These are phyloP conservation scores for Blastobotrys buckinghamii DNA, from an alignment of 1,139 yeast genomes.

Conservation along the genomic window DNA sequence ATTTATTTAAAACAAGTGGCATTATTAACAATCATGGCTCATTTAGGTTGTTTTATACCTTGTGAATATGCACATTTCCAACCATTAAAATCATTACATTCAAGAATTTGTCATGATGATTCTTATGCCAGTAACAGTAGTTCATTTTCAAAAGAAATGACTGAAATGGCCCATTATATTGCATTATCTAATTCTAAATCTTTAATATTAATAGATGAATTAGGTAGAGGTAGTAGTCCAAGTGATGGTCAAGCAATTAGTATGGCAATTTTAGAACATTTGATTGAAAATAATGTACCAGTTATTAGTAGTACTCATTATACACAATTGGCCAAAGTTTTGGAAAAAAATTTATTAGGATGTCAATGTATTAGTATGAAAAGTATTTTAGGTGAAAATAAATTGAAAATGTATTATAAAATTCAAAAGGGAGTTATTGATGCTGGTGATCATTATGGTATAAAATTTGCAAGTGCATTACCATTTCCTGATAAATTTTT, in stretches of 20 bases:
- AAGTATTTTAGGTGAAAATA: background rate
- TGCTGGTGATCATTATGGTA: conserved; percentile 1
- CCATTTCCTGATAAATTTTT: background rate
- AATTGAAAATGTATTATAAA: conserved; percentile 5
- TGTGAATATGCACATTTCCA: conserved; percentile 47
- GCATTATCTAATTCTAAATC: conserved; percentile 45
- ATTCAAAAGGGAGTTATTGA: background rate
- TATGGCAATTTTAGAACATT: conserved; percentile 1
- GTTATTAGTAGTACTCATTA: background rate
- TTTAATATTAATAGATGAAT: conserved; percentile 54
- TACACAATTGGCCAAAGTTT: background rate
- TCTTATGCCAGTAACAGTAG: no score
- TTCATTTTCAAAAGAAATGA: conserved; percentile 41
- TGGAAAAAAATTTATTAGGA: background rate
- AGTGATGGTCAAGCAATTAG: conserved; percentile 1
- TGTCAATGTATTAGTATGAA: conserved; percentile 1
- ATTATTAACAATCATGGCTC: conserved; percentile 76
- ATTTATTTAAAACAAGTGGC: conserved; percentile 88
- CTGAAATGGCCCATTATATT: conserved; percentile 56
- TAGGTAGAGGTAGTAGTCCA: conserved; percentile 47
- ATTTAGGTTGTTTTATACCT: conserved; percentile 89
- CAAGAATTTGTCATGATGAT: conserved; percentile 46
- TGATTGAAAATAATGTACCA: background rate
- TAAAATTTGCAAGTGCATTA: background rate
- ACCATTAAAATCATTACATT: conserved; percentile 47